Evolutionary conservation across 768 basidiomycete genomes (phyloP), one percentile per base, ranked within the genome.

Genomic region (Suillus sp.): DNA sequence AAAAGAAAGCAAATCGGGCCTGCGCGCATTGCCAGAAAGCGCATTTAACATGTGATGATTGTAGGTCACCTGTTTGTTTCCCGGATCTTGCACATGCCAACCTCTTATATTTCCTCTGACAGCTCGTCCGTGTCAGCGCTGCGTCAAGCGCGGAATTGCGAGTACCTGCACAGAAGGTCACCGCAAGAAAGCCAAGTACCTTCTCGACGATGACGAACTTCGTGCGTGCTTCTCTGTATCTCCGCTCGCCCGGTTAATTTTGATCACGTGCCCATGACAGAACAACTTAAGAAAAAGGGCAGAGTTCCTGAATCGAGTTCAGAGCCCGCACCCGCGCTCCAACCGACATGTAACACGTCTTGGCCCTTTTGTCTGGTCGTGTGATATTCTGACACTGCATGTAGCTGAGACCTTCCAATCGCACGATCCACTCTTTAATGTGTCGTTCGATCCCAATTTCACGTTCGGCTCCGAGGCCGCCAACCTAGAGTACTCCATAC

Each of bases 11-110:
- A 0, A 92, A 86, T 69, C 86, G 95, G 54, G 96, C 96, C 55
- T 99, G 96, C 74, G 90, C 92, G 66, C 92, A 94, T 69, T 99
- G 96, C 75, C 96, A 98, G 78, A 96, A 95, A 75, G 95, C 95
- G 2, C 96, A 99, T 77, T 80, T 99, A 68, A 99, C 96, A n/a
- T 99, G 96, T 75, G 96, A 99, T 75, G 96, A 98, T 72, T 88
- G 96, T 97, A 72, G 74, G 92, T 86, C 42, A 69, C 56, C 62
- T 62, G 16, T 60, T 59, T 40, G 32, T 18, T 59, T 14, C 62
- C 9, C 43, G 47, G 18, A n/a, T 55, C 4, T 43, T 27, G 9
- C 7, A 66, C 69, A 70, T 73, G 63, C 59, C 45, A 45, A 35
- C 7, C 22, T 25, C 50, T 18, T 27, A 18, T 25, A 10, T 56